A percentile compares a stretch with the other conserved stretches of the same genome.
These are phyloP conservation scores for Neopestalotiopsis rosae DNA, from an alignment of 2,329 filamentous ascomycete genomes.

Conservation along the genomic window DNA sequence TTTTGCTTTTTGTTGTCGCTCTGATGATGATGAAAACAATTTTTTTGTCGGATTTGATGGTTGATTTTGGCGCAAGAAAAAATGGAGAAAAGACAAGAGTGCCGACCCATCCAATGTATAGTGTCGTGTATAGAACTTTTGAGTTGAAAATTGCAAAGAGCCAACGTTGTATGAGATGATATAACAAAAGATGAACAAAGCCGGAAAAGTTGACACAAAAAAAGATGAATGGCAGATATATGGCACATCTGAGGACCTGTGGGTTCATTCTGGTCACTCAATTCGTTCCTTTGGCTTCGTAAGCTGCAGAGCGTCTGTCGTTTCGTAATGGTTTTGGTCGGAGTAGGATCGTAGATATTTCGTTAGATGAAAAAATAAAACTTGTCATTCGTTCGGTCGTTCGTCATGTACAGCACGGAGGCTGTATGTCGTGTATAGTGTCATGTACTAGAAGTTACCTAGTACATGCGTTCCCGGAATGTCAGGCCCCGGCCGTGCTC, in stretches of 20 bases:
- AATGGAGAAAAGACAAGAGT: background rate
- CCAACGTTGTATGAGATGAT: constrained; percentile 6
- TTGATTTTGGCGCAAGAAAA: background rate
- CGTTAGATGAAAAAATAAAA: background rate
- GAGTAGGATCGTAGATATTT: constrained; percentile 7
- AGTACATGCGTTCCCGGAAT: constrained; percentile 52
- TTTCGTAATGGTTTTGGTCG: background rate
- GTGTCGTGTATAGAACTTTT: constrained; percentile 8
- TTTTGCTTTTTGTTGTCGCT: background rate
- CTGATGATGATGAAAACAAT: background rate
- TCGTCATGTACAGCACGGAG: constrained; percentile 6
- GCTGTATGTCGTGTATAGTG: background rate
- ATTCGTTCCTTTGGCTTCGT: background rate
- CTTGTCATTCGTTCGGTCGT: background rate
- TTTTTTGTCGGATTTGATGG: background rate
- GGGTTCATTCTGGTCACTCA: background rate
- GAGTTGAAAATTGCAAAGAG: background rate
- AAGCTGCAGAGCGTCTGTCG: constrained; percentile 1
- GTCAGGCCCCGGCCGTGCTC: constrained; percentile 46
- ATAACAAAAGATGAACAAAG: background rate
- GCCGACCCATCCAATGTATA: background rate
- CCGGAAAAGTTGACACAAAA: background rate
- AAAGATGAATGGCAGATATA: background rate
- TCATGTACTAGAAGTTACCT: constrained; percentile 1
- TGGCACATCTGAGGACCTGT: background rate